Base-by-base conservation (phyloP, 768 basidiomycete genomes). In the Lactarius vividus region DNA sequence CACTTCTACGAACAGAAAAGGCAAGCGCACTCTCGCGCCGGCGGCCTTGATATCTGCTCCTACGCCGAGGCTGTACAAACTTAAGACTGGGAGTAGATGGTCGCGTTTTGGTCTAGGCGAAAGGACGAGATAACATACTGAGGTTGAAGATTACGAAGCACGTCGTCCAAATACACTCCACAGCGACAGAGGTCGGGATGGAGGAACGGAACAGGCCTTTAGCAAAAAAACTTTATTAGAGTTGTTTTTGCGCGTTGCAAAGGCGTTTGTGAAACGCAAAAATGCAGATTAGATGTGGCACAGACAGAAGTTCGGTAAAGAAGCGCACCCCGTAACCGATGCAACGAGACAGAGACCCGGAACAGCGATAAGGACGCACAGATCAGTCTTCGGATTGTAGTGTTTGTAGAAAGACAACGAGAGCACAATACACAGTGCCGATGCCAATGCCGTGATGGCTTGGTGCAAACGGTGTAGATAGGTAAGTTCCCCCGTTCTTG, bases 81-180 rank as follows among this genome's bases (percentile, higher is more conserved):
- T 60, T 26, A 69, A 58, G 42, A 70, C 69, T 70, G 10, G 16
- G 35, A 53, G 2, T 20, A 40, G 59, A 53, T 33, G 7, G 33
- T 16, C 56, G 20, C 15, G 20, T n/a, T 44, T 49, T 0, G 20
- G 39, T 63, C 58, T 62, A 61, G 57, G 28, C 8, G 11, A 35
- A 13, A 20, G 20, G 11, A 37, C 15, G 18, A 40, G 16, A 49
- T 6, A 33, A 59, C 69, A 1, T 37, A 65, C 69, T 69, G 23
- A 70, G 55, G 63, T 65, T 57, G 37, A 70, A 65, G 13, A 64
- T 64, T 20, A 70, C 64, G 56, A 69, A 65, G 58, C 64, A 69
- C 20, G 49, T n/a, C 9, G 63, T 65, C 69, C 69, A 70, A 20
- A 70, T 70, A 55, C 69, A 70, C 40, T 70, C 69, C 6, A 70